Evolutionary conservation across 495 filamentous ascomycete genomes (phyloP).

Genomic region (Parmelia sp.): DNA sequence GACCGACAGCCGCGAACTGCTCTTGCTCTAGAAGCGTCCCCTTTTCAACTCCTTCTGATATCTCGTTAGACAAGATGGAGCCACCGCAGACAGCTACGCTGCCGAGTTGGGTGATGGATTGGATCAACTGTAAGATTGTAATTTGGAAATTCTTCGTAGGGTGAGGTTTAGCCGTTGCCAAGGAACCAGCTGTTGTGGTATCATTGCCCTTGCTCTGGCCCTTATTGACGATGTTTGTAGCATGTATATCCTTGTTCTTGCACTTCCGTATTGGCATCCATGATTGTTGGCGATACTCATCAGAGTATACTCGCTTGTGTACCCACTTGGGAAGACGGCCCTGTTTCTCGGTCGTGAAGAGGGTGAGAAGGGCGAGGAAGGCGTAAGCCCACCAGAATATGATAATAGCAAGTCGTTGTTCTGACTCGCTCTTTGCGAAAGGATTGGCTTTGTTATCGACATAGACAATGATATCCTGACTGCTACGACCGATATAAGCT

Average conservation of each 20-base stretch:
- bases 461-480: conserved; percentile 6
- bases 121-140: conserved; percentile 7
- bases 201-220: not conserved
- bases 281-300: conserved; percentile 1
- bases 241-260: not conserved
- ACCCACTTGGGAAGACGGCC: not conserved
- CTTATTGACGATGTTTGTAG: conserved; percentile 1
- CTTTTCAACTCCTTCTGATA: not conserved
- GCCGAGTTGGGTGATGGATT: not conserved
- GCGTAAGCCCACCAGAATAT: conserved; percentile 14
- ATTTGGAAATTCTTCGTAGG: not conserved
- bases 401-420: not conserved
- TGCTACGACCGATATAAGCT: conserved; percentile 8
- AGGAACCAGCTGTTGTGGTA: too few relatives aligned
- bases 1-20: conserved; percentile 8
- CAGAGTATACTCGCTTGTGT: conserved; percentile 4
- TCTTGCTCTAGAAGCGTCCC: not conserved
- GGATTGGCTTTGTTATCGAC: not conserved
- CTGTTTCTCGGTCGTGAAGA: conserved; percentile 16
- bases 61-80: not conserved
- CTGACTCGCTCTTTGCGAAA: not conserved
- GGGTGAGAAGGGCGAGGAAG: conserved; percentile 9
- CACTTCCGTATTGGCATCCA: conserved; percentile 4
- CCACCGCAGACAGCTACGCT: conserved; percentile 7
- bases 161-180: too few relatives aligned